Percentiles rank a stretch among this genome's conserved stretches.
Evolutionary conservation across 495 filamentous ascomycete genomes (phyloP).

Genomic region (Trichocladium antarcticum): DNA sequence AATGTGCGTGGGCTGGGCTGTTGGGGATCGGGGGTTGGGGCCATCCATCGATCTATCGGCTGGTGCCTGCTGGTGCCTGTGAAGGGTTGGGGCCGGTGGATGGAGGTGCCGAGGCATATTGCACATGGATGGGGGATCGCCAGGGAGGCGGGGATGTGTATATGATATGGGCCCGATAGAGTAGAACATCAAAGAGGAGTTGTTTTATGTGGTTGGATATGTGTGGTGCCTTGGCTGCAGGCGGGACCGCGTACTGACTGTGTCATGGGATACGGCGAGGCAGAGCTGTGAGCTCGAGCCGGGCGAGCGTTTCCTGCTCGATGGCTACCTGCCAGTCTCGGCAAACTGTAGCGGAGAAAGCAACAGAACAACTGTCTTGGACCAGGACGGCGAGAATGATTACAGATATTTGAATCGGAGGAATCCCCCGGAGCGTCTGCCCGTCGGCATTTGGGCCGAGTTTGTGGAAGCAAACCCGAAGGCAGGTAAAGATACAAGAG

Average conservation of each 20-base stretch:
- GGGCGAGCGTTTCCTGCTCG: neutral
- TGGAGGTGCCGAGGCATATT: neutral
- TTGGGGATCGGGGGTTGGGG: neutral
- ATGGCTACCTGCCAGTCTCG: no score
- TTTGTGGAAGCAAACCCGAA: no score
- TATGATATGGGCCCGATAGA: constrained; percentile 22
- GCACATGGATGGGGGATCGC: neutral
- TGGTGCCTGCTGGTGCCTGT: neutral
- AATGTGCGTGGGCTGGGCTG: neutral
- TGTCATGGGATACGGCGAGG: neutral
- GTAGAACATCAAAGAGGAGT: constrained; percentile 10
- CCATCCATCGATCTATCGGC: neutral
- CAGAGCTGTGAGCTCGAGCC: neutral
- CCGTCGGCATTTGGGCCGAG: no score
- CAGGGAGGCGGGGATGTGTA: constrained; percentile 16
- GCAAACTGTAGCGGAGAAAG: no score
- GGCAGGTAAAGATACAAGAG: no score
- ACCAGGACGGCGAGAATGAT: no score
- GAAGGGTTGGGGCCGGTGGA: neutral
- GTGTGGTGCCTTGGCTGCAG: neutral
- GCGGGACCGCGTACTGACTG: no score
- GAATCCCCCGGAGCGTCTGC: no score
- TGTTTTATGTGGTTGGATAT: constrained; percentile 3
- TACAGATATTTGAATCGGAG: no score
- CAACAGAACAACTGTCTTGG: no score